Evolutionary conservation across 2,329 filamentous ascomycete species (phyloP).

Genomic region (Colletotrichum destructivum): DNA sequence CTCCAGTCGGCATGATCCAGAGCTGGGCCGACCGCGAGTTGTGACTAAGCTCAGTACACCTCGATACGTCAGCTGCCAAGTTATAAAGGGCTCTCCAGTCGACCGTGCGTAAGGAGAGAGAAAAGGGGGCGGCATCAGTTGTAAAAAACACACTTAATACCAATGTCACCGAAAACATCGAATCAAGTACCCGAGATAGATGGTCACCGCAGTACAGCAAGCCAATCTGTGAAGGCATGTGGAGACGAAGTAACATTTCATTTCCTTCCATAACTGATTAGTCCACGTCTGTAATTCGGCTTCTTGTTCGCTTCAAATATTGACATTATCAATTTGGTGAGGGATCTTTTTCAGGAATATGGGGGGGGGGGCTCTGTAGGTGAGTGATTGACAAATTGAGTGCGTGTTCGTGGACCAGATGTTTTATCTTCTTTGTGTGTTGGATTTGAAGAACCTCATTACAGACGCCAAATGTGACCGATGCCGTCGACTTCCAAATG

Average conservation of each 20-base stretch:
- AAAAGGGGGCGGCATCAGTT: slow-evolving; percentile 18
- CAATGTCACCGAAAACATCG: slow-evolving; percentile 5
- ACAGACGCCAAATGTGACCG: slow-evolving; percentile 78
- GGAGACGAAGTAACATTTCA: too few species aligned
- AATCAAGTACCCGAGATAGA: background rate
- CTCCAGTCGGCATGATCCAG: slow-evolving; percentile 84
- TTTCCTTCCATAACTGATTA: background rate
- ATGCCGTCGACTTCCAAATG: slow-evolving; percentile 77
- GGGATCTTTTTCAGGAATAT: background rate
- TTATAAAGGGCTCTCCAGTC: slow-evolving; percentile 10
- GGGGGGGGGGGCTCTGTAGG: background rate
- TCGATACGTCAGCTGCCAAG: background rate
- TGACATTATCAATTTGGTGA: background rate
- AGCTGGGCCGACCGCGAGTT: slow-evolving; percentile 79
- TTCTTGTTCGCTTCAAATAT: background rate
- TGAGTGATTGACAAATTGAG: background rate
- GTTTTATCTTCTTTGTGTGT: slow-evolving; percentile 60
- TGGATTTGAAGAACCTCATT: slow-evolving; percentile 73
- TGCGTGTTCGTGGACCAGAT: slow-evolving; percentile 47
- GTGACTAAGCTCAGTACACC: slow-evolving; percentile 33
- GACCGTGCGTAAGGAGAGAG: background rate
- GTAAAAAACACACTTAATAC: slow-evolving; percentile 28
- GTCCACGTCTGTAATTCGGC: background rate
- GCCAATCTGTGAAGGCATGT: background rate
- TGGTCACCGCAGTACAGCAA: background rate